These are phyloP conservation scores for Cytospora leucostoma DNA, from an alignment of 2,329 filamentous ascomycete genomes.

Conservation along the genomic window DNA sequence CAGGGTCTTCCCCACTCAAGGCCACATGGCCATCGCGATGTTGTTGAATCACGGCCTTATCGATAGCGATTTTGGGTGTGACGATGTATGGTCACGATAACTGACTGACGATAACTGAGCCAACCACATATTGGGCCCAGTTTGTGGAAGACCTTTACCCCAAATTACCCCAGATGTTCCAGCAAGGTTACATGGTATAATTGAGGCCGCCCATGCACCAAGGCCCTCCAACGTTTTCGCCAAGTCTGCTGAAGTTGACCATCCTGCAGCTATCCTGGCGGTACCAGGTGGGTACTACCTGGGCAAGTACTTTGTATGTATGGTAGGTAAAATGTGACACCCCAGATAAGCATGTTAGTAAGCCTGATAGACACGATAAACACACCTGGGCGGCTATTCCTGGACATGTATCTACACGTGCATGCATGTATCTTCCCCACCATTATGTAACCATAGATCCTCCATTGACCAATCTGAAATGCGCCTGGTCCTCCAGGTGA, in stretches of 20 bases:
- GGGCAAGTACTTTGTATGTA: background rate
- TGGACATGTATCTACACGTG: background rate
- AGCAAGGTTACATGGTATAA: conserved; percentile 6
- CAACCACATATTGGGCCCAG: no score
- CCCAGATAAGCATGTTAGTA: background rate
- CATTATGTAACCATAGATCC: background rate
- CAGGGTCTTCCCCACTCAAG: background rate
- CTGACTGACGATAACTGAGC: no score
- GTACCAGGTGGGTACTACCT: background rate
- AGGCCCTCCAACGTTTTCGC: background rate
- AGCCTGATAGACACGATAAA: no score
- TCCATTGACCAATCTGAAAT: conserved; percentile 21
- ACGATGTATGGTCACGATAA: background rate
- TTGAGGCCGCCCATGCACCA: conserved; percentile 21
- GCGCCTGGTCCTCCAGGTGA: background rate
- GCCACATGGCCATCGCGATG: background rate
- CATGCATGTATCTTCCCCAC: conserved; percentile 10
- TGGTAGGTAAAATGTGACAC: conserved; percentile 6
- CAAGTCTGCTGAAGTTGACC: conserved; percentile 14
- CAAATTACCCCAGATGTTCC: background rate
- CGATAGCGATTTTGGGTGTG: background rate
- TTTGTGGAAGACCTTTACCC: no score
- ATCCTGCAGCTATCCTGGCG: background rate
- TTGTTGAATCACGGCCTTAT: background rate
- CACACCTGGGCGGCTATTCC: conserved; percentile 1